phyloP scores from a whole-genome alignment of 331 rosid species.

The Arachis monticola region DNA sequence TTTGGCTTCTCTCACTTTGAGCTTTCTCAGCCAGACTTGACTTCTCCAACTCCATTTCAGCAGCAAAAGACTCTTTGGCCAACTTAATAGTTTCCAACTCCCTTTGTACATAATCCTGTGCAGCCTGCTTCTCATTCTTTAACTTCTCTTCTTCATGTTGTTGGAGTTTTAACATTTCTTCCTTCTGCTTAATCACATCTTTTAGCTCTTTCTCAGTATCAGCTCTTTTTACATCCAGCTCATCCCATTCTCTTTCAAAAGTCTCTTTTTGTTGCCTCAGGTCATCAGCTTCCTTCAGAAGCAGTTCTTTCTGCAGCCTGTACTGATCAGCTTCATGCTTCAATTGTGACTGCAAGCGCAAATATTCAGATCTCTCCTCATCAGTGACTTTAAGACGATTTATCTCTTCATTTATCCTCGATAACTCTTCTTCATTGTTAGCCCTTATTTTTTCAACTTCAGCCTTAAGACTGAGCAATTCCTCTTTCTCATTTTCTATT shows the following conservation, averaged over 20 bases:
- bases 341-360: conserved; percentile 79
- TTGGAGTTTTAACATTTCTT: conserved; percentile 67
- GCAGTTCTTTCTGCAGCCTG: conserved; percentile 76
- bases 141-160: conserved; percentile 77
- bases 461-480: conserved; percentile 62
- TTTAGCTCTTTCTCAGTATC: conserved; percentile 74
- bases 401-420: conserved; percentile 71
- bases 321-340: conserved; percentile 87
- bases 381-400: conserved; percentile 70
- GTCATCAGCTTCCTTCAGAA: conserved; percentile 91
- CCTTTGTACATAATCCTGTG: conserved; percentile 61
- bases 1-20: conserved; percentile 70
- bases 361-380: conserved; percentile 76
- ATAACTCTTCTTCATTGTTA: conserved; percentile 66
- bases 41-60: conserved; percentile 78
- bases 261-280: conserved; percentile 83
- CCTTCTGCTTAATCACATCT: conserved; percentile 63
- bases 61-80: conserved; percentile 84
- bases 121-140: conserved; percentile 65
- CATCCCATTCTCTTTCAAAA: conserved; percentile 99
- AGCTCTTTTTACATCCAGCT: conserved; percentile 84
- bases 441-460: conserved; percentile 72
- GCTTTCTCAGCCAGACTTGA: conserved; percentile 68
- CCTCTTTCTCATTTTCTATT: conserved; percentile 67
- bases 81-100: conserved; percentile 78